Base-by-base conservation (phyloP, 768 basidiomycete genomes). In the Xerocomellus intermedius region DNA sequence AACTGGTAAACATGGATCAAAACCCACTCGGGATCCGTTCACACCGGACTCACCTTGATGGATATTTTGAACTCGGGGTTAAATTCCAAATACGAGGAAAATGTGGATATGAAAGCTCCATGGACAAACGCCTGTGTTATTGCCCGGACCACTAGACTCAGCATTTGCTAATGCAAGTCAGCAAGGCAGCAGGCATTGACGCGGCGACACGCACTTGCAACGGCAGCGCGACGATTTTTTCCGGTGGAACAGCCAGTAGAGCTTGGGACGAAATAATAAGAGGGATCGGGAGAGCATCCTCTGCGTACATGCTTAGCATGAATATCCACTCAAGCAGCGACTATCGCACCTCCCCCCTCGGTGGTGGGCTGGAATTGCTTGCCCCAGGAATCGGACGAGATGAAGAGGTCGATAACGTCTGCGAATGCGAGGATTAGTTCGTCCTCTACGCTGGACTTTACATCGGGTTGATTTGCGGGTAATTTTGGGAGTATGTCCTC, bases 371-470 rank as follows among this genome's bases (percentile, higher is more conserved):
- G 77, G 64, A 89, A 90, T 61, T 91, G 87, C 48, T 75, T 79
- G 64, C 86, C 83, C 89, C 89, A 90, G 16, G 74, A 75, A 44
- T 67, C 69, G 5, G 74, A 70, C 8, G 64, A 66, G 17, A 64
- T 61, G 57, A 85, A 83, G 12, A 78, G 70, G 60, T 91, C 89
- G 67, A 91, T 80, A 22, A 87, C 79, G 64, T 91, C 89, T 8
- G 90, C 89, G 26, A 90, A 74, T 4, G 86, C 81, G 26, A 92
- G 74, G 30, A 91, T 74, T 24, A 83, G 66, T 62, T 89, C 86
- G 50, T 86, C 80, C 67, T 91, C 85, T 10, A 86, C 78, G 41
- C 64, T 65, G 5, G 72, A 70, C 42, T 78, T 75, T 9, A 69
- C 67, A n/a, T 65, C 64, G 14, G 65, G 62, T 24, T 68, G 48